Percentiles rank a stretch among this genome's conserved stretches.
These are phyloP conservation scores for Syzygium syzygioides DNA, from an alignment of 441 rosid genomes.

Conservation along the genomic window DNA sequence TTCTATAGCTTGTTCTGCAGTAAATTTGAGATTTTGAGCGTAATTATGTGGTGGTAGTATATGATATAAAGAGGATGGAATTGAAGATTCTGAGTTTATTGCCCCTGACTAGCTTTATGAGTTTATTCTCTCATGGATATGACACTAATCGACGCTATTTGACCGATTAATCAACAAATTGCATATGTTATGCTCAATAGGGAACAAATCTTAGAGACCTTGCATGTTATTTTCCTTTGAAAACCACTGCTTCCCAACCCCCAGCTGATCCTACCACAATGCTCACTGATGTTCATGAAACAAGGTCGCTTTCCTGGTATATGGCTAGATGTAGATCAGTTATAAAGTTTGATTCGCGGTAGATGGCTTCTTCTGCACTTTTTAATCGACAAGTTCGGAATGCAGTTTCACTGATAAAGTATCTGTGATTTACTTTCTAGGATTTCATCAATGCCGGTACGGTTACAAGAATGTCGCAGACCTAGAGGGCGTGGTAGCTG, in stretches of 20 bases:
- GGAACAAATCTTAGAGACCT: too few species aligned
- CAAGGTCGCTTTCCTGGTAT: not conserved
- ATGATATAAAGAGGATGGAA: too few species aligned
- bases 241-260: not conserved
- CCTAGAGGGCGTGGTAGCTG: slow-evolving; percentile 54
- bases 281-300: not conserved
- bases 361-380: not conserved
- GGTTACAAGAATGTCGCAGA: slow-evolving; percentile 61
- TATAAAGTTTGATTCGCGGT: not conserved
- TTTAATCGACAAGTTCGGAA: not conserved
- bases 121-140: too few species aligned
- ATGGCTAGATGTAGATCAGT: not conserved
- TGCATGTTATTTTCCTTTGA: not conserved
- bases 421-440: slow-evolving; percentile 11
- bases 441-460: slow-evolving; percentile 73
- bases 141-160: too few species aligned
- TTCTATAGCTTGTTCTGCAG: too few species aligned
- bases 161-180: too few species aligned
- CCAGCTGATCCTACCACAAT: not conserved
- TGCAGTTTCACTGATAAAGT: not conserved
- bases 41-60: too few species aligned
- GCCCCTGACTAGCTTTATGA: too few species aligned
- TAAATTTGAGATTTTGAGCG: too few species aligned
- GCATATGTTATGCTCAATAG: too few species aligned
- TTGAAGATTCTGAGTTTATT: too few species aligned